Conservation (phyloP, 2,329 filamentous ascomycete genomes). For the Hypoxylon rubiginosum region DNA sequence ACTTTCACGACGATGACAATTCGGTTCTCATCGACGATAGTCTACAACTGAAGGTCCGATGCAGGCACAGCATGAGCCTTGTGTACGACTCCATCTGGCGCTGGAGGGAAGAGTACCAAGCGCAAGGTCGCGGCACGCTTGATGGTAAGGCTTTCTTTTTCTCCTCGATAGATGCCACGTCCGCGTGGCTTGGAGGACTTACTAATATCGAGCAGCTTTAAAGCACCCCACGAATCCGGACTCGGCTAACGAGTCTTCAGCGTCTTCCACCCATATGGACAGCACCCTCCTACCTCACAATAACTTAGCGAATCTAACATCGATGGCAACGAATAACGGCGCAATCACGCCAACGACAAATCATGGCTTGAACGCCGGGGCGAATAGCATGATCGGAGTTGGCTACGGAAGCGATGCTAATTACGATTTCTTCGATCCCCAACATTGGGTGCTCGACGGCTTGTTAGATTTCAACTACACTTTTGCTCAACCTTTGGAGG, state of each 20-base stretch:
- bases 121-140: slow-evolving; percentile 76
- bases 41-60: slow-evolving; percentile 84
- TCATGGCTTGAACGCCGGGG: slow-evolving; percentile 59
- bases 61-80: slow-evolving; percentile 86
- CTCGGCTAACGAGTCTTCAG: slow-evolving; percentile 79
- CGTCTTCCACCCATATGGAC: slow-evolving; percentile 75
- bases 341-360: slow-evolving; percentile 65
- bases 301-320: slow-evolving; percentile 61
- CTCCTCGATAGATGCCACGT: slow-evolving; percentile 48
- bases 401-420: slow-evolving; percentile 74
- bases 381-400: slow-evolving; percentile 64
- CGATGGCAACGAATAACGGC: slow-evolving; percentile 63
- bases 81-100: slow-evolving; percentile 89
- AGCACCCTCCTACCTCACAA: slow-evolving; percentile 69
- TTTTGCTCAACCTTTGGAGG: slow-evolving; percentile 67
- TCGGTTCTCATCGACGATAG: slow-evolving; percentile 73
- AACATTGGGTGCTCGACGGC: slow-evolving; percentile 94
- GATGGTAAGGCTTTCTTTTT: slow-evolving; percentile 69
- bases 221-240: slow-evolving; percentile 91
- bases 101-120: slow-evolving; percentile 84
- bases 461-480: slow-evolving; percentile 83
- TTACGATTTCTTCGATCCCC: slow-evolving; percentile 91
- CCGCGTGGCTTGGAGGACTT: slow-evolving; percentile 48
- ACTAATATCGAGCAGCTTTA: slow-evolving; percentile 68
- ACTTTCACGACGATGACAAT: slow-evolving; percentile 64